Percentiles rank a stretch among this genome's conserved stretches.
Evolutionary conservation across 2,329 filamentous ascomycete genomes (phyloP).

Genomic region (Ceratocystis smalleyi): DNA sequence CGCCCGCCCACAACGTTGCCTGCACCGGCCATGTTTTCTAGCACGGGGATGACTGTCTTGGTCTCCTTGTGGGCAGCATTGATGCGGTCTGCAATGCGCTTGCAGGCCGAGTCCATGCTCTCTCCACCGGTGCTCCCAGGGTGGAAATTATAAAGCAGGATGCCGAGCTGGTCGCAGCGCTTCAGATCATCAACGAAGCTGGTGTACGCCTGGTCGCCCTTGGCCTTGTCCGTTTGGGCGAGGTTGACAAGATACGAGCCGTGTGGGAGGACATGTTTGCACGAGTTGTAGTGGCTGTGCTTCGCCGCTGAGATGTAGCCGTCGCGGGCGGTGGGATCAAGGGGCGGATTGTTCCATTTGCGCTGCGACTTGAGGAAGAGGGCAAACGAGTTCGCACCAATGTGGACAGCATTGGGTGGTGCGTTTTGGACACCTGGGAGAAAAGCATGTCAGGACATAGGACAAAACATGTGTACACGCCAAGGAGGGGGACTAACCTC

Average conservation of each 20-base stretch:
- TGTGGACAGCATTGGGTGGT: constrained; percentile 58
- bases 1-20: constrained; percentile 76
- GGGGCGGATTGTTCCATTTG: constrained; percentile 76
- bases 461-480: neutral
- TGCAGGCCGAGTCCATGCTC: constrained; percentile 52
- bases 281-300: constrained; percentile 54
- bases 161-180: constrained; percentile 73
- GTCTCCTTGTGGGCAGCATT: constrained; percentile 71
- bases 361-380: constrained; percentile 92
- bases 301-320: constrained; percentile 56
- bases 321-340: constrained; percentile 50
- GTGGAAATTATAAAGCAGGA: constrained; percentile 94
- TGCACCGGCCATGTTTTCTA: constrained; percentile 90
- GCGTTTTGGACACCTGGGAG: constrained; percentile 70
- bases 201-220: constrained; percentile 71
- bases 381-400: constrained; percentile 85
- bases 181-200: constrained; percentile 77
- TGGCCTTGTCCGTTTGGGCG: constrained; percentile 63
- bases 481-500: constrained; percentile 40
- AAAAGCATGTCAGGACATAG: neutral
- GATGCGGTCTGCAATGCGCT: constrained; percentile 63
- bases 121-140: constrained; percentile 63
- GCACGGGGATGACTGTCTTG: constrained; percentile 58
- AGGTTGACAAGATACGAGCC: constrained; percentile 95
- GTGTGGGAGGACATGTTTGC: constrained; percentile 68